phyloP scores from a whole-genome alignment of 177 flowering plant species.

The Tripterygium wilfordii region DNA sequence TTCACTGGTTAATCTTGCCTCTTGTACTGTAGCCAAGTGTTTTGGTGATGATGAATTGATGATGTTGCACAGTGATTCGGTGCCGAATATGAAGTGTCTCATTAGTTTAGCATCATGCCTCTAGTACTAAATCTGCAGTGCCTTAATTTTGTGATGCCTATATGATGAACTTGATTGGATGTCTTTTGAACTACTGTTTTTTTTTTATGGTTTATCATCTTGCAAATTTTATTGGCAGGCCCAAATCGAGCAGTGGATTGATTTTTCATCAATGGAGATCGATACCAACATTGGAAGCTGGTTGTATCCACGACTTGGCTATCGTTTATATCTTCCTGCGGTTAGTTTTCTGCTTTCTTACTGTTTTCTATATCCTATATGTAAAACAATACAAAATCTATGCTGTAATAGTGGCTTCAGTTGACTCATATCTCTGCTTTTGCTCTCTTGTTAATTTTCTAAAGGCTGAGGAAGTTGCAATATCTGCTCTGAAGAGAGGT shows the following conservation, averaged over 20 bases:
- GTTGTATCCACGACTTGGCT: conserved; percentile 56
- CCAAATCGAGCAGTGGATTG: conserved; percentile 80
- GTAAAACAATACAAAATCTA: background rate
- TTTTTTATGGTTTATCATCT: background rate
- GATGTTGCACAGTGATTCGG: too few relatives aligned
- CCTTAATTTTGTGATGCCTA: too few relatives aligned
- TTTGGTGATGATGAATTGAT: too few relatives aligned
- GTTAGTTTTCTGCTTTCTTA: conserved; percentile 34
- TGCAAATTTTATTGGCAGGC: conserved; percentile 21
- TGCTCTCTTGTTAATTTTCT: background rate
- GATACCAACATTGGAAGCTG: conserved; percentile 46
- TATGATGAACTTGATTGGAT: background rate
- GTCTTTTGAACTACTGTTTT: background rate
- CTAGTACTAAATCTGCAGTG: too few relatives aligned
- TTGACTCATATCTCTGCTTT: background rate
- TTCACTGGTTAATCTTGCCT: too few relatives aligned
- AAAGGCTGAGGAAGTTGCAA: conserved; percentile 77
- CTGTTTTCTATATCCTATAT: background rate
- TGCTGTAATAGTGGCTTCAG: background rate
- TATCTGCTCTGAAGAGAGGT: conserved; percentile 67
- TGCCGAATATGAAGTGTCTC: too few relatives aligned
- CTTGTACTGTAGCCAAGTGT: too few relatives aligned
- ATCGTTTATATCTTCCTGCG: conserved; percentile 39
- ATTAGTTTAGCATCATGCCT: too few relatives aligned
- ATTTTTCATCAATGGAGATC: conserved; percentile 73